Percentiles rank a stretch among this genome's conserved stretches.
Conservation (phyloP, 768 basidiomycete species). For the Phanerodontia chrysosporium region DNA sequence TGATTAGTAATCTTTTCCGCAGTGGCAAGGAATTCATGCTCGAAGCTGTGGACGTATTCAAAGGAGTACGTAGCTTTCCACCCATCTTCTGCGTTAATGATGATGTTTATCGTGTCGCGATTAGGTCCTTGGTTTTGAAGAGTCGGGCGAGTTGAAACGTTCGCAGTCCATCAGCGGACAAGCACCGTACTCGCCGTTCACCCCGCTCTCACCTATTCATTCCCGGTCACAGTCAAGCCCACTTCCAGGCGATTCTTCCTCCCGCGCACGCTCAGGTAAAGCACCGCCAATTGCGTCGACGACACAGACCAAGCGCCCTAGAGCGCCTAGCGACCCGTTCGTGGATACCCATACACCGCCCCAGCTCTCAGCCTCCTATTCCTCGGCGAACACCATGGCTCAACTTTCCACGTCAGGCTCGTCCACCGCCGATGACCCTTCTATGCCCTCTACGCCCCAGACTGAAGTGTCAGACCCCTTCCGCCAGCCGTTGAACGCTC, state of each 20-base stretch:
- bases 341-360: conserved; percentile 53
- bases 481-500: conserved; percentile 24
- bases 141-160: conserved; percentile 35
- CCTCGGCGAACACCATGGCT: conserved; percentile 40
- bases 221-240: conserved; percentile 56
- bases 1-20: conserved; percentile 12
- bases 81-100: conserved; percentile 25
- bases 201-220: conserved; percentile 39
- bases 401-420: conserved; percentile 30
- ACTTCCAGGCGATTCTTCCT: conserved; percentile 31
- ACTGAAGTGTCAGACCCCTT: conserved; percentile 32
- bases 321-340: conserved; percentile 79
- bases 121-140: conserved; percentile 72
- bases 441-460: conserved; percentile 33
- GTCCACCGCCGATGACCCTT: conserved; percentile 36
- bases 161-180: conserved; percentile 23
- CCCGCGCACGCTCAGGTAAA: conserved; percentile 27
- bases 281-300: conserved; percentile 37
- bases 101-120: conserved; percentile 14
- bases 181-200: conserved; percentile 30
- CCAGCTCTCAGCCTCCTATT: conserved; percentile 48
- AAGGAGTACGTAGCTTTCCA: conserved; percentile 64
- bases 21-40: conserved; percentile 95
- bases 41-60: conserved; percentile 84
- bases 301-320: conserved; percentile 55